phyloP scores from a whole-genome alignment of 176 grass and related monocot genomes.

The Puya raimondii region DNA sequence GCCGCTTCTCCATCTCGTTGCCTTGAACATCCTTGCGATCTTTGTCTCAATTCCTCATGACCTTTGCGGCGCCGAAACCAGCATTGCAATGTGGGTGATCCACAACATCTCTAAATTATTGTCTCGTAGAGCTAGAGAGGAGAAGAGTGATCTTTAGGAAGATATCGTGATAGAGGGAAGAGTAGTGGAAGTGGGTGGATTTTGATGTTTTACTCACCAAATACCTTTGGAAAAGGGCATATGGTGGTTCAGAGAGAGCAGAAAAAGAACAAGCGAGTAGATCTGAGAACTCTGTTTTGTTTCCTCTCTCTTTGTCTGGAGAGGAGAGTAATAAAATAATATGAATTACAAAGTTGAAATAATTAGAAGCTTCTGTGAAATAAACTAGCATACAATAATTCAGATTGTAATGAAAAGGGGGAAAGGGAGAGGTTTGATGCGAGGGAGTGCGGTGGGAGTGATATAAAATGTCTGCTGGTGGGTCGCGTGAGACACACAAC shows the following conservation, averaged over 20 bases:
- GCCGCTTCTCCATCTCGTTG: conserved; percentile 60
- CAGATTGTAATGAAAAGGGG: background rate
- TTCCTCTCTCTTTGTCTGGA: conserved; percentile 6
- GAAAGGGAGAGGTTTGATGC: background rate
- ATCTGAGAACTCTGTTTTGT: conserved; percentile 21
- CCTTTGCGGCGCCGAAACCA: background rate
- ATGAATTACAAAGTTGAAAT: conserved; percentile 4
- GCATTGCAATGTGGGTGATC: conserved; percentile 28
- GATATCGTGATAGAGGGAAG: conserved; percentile 18
- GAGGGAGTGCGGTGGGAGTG: background rate
- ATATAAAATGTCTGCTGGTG: conserved; percentile 16
- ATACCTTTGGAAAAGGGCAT: conserved; percentile 3
- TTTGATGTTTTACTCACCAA: background rate
- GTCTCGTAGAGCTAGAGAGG: too few species aligned
- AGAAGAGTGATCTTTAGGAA: background rate
- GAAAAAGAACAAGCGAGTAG: conserved; percentile 13
- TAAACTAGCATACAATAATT: conserved; percentile 18
- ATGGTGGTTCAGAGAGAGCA: conserved; percentile 8
- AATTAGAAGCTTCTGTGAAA: conserved; percentile 31
- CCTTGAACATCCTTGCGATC: conserved; percentile 69
- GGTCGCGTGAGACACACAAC: conserved; percentile 15
- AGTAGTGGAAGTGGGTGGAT: conserved; percentile 6
- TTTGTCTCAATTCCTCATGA: conserved; percentile 9
- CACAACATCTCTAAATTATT: background rate
- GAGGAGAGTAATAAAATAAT: conserved; percentile 27